Conservation (phyloP, 306 rosid species). For the Hippophae gyantsensis region DNA sequence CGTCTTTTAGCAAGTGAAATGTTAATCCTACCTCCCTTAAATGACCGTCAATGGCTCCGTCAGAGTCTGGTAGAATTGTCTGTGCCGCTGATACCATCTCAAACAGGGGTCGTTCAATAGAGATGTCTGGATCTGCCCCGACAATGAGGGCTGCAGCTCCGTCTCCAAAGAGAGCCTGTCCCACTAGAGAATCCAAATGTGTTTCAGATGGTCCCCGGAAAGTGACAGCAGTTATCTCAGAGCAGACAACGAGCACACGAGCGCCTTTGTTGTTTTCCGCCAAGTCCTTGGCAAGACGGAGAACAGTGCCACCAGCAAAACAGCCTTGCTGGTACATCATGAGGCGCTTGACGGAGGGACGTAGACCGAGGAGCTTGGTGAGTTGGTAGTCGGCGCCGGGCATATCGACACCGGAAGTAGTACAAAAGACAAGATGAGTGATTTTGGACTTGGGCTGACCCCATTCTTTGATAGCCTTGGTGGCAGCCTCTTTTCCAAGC, state of each 20-base stretch:
- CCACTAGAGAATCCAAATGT: slow-evolving; percentile 13
- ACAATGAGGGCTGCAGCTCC: slow-evolving; percentile 17
- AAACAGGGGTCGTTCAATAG: slow-evolving; percentile 8
- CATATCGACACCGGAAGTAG: slow-evolving; percentile 13
- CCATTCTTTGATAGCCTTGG: slow-evolving; percentile 6
- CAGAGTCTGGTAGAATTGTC: slow-evolving; percentile 13
- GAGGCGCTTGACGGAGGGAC: slow-evolving; percentile 7
- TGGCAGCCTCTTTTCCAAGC: slow-evolving; percentile 19
- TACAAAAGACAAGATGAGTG: slow-evolving; percentile 19
- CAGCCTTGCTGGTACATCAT: slow-evolving; percentile 20
- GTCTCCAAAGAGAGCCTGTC: slow-evolving; percentile 22
- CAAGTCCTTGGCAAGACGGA: slow-evolving; percentile 25
- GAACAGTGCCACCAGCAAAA: slow-evolving; percentile 15
- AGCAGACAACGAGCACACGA: slow-evolving; percentile 27
- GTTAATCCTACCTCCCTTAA: slow-evolving; percentile 12
- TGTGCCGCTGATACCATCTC: slow-evolving; percentile 11
- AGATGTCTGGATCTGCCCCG: slow-evolving; percentile 2
- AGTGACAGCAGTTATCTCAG: slow-evolving; percentile 10
- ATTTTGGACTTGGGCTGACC: slow-evolving; percentile 9
- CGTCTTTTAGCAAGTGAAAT: slow-evolving; percentile 14
- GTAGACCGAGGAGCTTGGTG: slow-evolving; percentile 16
- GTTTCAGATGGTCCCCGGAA: slow-evolving; percentile 18
- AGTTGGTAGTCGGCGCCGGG: slow-evolving; percentile 22
- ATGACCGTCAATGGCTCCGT: slow-evolving; percentile 2
- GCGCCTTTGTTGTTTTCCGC: slow-evolving; percentile 20